Base-by-base conservation (phyloP, 2,329 filamentous ascomycete species). In the Phialophora macrospora region DNA sequence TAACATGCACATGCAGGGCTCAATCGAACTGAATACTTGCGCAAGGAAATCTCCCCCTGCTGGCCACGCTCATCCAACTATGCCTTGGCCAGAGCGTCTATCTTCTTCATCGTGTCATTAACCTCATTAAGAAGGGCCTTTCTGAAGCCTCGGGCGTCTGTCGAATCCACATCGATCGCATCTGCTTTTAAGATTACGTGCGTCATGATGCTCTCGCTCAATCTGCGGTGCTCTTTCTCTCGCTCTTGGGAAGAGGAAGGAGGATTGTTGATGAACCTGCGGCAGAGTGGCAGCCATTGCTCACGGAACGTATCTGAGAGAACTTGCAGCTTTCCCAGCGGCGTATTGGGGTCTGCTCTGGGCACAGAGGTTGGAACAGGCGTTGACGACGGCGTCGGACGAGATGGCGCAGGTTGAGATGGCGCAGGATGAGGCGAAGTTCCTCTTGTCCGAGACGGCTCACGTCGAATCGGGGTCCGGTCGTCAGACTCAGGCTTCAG, bases 141-240 rank as follows among this genome's bases (percentile, higher is more conserved):
- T 70, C 75, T 76, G 69, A 88, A 86, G 51, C 81, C 75, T 8
- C 81, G 79, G 58, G 84, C 75, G 5, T 88, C 82, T 67, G 87
- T 85, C 5, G 83, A 76, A 72, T 96, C 91, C 2, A 82, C 80
- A 70, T 95, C 89, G 12, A 97, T 80, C 6, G 90, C 86, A 72
- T 93, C 90, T 4, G 96, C 77, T 83, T 81, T 81, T 63, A 82
- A 64, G 55, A 80, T 72, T 17, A 82, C 73, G 69, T 82, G 78
- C 20, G 74, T 72, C 70, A 82, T 66, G 11, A 81, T 77, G 1
- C 75, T 79, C 72, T 82, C 80, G 61, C 74, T 77, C 52, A 82
- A 69, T 59, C 77, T 79, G 64, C 76, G 78, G 66, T 81, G 75
- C 68, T 82, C 80, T 61, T 77, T 78, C 26, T 77, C 77, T 41